Evolutionary conservation across 495 filamentous ascomycete genomes (phyloP).

Genomic region (Cenococcum geophilum): DNA sequence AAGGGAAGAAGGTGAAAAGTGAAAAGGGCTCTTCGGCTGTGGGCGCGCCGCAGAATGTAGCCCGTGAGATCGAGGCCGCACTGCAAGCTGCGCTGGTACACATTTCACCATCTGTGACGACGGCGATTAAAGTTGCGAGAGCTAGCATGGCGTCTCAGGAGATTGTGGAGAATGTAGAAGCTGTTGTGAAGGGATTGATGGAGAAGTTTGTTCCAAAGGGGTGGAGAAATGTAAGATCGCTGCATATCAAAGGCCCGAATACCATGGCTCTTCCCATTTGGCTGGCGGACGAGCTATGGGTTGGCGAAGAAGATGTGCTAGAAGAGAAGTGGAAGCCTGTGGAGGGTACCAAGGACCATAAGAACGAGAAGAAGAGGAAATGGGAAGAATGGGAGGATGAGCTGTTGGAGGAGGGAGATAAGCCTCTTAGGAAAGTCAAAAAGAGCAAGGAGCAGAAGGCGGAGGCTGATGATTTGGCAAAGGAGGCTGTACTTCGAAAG

Average conservation of each 20-base stretch:
- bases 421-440: conserved; percentile 42
- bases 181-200: conserved; percentile 59
- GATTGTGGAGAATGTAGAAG: conserved; percentile 70
- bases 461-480: conserved; percentile 41
- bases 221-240: conserved; percentile 72
- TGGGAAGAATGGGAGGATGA: conserved; percentile 33
- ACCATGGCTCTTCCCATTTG: conserved; percentile 86
- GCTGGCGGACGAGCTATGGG: conserved; percentile 85
- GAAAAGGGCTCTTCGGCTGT: conserved; percentile 55
- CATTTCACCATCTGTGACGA: conserved; percentile 50
- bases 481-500: conserved; percentile 35
- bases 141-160: conserved; percentile 67
- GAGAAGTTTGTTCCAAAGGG: conserved; percentile 73
- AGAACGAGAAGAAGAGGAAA: conserved; percentile 34
- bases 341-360: conserved; percentile 38
- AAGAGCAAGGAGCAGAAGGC: conserved; percentile 51
- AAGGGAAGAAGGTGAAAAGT: conserved; percentile 37
- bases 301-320: conserved; percentile 72
- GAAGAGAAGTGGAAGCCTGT: conserved; percentile 44
- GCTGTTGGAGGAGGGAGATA: conserved; percentile 43
- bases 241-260: conserved; percentile 84
- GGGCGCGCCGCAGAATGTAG: conserved; percentile 50
- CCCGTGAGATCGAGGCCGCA: conserved; percentile 64
- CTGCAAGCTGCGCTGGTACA: conserved; percentile 67
- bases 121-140: conserved; percentile 49